Evolutionary conservation across 2,329 filamentous ascomycete genomes (phyloP).

Genomic region (Cladosporium phlei): DNA sequence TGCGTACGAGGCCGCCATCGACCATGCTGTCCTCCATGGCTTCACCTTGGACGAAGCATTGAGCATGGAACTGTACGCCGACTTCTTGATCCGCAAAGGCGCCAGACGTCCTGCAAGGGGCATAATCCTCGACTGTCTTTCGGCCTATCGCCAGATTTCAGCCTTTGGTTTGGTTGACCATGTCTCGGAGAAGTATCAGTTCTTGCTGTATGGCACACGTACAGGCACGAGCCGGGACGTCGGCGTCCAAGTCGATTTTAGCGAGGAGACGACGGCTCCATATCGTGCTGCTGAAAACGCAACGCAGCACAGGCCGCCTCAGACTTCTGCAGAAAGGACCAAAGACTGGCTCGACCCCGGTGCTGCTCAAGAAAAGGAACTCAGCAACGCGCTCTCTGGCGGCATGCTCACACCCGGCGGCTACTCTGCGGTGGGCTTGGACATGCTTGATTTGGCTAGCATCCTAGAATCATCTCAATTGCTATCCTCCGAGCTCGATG

Average conservation of each 20-base stretch:
- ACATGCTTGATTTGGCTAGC: conserved; percentile 77
- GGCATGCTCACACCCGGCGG: conserved; percentile 44
- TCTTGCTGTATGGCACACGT: conserved; percentile 60
- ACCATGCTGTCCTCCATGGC: conserved; percentile 64
- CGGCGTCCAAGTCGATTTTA: conserved; percentile 51
- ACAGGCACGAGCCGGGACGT: conserved; percentile 58
- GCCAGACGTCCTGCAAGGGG: conserved; percentile 64
- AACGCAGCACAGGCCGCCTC: conserved; percentile 34
- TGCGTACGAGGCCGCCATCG: conserved; percentile 65
- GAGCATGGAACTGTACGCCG: conserved; percentile 68
- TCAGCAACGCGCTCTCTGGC: conserved; percentile 23
- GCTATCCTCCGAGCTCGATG: conserved; percentile 70
- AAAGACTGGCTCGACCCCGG: conserved; percentile 47
- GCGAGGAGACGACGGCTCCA: not conserved
- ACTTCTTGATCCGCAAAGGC: conserved; percentile 61
- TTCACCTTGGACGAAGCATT: conserved; percentile 69
- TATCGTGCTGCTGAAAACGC: conserved; percentile 15
- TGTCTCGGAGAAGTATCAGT: conserved; percentile 63
- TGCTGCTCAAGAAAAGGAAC: conserved; percentile 25
- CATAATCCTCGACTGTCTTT: conserved; percentile 63
- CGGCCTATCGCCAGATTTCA: conserved; percentile 63
- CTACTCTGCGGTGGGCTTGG: conserved; percentile 61
- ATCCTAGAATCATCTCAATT: conserved; percentile 76
- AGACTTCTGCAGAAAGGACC: conserved; percentile 43
- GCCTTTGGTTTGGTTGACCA: conserved; percentile 64